Percentiles rank a stretch among this genome's conserved stretches.
These are phyloP conservation scores for Phytomonas serpens DNA, from an alignment of 208 protist genomes.

Conservation along the genomic window DNA sequence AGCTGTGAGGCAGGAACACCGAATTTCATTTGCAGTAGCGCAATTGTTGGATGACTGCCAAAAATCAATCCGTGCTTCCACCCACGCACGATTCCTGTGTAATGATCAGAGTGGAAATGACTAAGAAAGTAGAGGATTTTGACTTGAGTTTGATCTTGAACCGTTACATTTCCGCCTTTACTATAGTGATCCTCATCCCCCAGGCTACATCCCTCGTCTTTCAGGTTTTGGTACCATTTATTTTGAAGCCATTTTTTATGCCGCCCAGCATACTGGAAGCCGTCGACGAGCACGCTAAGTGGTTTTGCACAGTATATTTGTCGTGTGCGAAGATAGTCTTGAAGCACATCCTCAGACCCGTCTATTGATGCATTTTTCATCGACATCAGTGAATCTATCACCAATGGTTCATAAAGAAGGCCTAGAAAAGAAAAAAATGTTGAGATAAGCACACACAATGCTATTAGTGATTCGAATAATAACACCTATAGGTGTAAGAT, in stretches of 20 bases:
- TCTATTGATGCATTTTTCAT: neutral
- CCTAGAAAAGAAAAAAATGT: neutral
- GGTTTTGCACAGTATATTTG: conserved; percentile 29
- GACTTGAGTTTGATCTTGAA: neutral
- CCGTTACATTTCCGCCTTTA: neutral
- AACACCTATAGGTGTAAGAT: neutral
- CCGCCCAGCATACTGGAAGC: conserved; percentile 33
- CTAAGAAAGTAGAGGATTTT: conserved; percentile 70
- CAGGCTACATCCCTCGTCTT: neutral
- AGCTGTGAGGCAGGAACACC: conserved; percentile 33
- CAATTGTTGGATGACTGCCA: conserved; percentile 51
- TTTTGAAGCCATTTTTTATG: neutral
- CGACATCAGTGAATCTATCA: neutral
- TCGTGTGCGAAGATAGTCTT: conserved; percentile 43
- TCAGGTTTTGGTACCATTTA: neutral
- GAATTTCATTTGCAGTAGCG: conserved; percentile 35
- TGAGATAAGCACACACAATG: neutral
- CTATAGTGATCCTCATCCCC: neutral
- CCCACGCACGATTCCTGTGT: conserved; percentile 39
- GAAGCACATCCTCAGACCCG: neutral
- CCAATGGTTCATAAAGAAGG: neutral
- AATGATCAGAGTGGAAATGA: conserved; percentile 92
- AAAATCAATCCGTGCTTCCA: conserved; percentile 61
- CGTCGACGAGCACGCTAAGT: conserved; percentile 65
- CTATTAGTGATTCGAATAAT: neutral